phyloP scores from a whole-genome alignment of 805 yeast species.

The Dipodascopsis uninucleata region DNA sequence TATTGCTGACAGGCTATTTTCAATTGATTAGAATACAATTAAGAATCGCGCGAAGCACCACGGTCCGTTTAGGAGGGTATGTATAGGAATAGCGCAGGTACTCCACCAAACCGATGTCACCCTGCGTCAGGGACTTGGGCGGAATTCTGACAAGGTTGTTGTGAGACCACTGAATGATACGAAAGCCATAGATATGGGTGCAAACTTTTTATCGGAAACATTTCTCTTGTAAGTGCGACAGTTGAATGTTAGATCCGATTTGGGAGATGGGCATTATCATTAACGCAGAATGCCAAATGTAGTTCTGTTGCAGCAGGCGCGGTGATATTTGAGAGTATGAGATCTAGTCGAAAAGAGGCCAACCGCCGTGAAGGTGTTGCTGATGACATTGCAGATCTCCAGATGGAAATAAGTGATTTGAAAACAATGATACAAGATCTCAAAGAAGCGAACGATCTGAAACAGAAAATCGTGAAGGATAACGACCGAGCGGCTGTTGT shows the following conservation, averaged over 20 bases:
- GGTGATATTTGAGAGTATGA: conserved; percentile 64
- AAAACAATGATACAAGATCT: conserved; percentile 4
- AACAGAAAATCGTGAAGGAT: too few relatives aligned
- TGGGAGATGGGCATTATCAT: neutral
- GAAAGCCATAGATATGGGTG: conserved; percentile 73
- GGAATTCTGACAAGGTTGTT: conserved; percentile 45
- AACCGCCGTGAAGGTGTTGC: conserved; percentile 59
- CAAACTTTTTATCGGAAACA: conserved; percentile 70
- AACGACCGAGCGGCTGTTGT: too few relatives aligned
- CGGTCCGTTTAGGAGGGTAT: conserved; percentile 54
- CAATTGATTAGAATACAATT: conserved; percentile 45
- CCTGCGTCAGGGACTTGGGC: conserved; percentile 58
- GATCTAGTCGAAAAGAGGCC: conserved; percentile 62
- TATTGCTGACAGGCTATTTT: neutral
- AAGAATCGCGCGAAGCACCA: conserved; percentile 75
- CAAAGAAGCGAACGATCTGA: too few relatives aligned
- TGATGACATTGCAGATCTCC: conserved; percentile 68
- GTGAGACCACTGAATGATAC: conserved; percentile 78
- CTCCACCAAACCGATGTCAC: conserved; percentile 63
- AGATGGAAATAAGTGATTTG: conserved; percentile 62
- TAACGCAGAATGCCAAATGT: too few relatives aligned
- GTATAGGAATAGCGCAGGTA: conserved; percentile 69
- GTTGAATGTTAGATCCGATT: neutral
- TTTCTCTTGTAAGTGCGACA: conserved; percentile 52
- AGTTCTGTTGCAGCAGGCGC: conserved; percentile 70